Conservation (phyloP, 1,284 basidiomycete species). For the Macrocystidia cucumis region DNA sequence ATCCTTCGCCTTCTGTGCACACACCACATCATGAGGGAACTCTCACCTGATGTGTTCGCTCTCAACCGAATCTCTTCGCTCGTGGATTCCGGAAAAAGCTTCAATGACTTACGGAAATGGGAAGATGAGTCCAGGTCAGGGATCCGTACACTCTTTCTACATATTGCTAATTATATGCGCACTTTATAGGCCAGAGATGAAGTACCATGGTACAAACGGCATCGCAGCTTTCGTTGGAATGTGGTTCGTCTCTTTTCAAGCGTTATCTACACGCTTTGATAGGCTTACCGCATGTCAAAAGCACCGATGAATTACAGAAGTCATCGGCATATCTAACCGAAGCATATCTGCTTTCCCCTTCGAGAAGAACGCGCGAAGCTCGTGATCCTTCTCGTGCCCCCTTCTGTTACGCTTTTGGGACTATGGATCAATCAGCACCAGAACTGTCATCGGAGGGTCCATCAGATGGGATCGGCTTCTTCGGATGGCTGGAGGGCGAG, state of each 20-base stretch:
- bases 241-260: conserved; percentile 32
- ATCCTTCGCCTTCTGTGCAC: conserved; percentile 64
- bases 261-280: conserved; percentile 2
- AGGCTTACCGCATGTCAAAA: conserved; percentile 15
- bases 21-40: conserved; percentile 61
- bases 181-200: conserved; percentile 37
- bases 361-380: conserved; percentile 18
- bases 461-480: conserved; percentile 32
- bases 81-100: conserved; percentile 56
- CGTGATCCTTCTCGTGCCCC: conserved; percentile 35
- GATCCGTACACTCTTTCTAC: not conserved
- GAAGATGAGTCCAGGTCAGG: conserved; percentile 23
- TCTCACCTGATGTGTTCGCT: conserved; percentile 58
- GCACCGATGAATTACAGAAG: conserved; percentile 68
- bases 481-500: conserved; percentile 50
- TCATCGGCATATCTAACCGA: conserved; percentile 63
- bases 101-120: conserved; percentile 23
- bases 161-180: conserved; percentile 1
- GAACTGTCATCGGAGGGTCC: no score
- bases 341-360: conserved; percentile 33
- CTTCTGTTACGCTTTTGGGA: conserved; percentile 48
- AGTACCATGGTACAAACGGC: conserved; percentile 56
- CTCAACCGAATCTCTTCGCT: conserved; percentile 58
- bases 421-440: conserved; percentile 13
- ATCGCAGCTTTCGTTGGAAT: conserved; percentile 60